A percentile compares a stretch with the other conserved stretches of the same genome.
Evolutionary conservation across 2,329 filamentous ascomycete species (phyloP).

Genomic region (Byssochlamys sp.): DNA sequence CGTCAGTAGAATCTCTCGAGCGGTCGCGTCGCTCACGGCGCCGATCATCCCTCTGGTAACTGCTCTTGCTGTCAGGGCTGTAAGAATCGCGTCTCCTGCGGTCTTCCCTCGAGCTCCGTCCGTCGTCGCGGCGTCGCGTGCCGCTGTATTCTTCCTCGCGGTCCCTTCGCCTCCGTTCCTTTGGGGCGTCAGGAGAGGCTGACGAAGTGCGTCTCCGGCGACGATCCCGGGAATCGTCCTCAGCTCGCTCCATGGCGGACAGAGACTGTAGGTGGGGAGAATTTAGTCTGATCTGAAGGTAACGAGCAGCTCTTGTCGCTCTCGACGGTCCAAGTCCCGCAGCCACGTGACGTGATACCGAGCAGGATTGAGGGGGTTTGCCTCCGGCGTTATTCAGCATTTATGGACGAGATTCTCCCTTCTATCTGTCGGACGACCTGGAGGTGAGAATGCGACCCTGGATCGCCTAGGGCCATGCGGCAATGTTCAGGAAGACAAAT

Average conservation of each 20-base stretch:
- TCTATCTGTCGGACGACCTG: background rate
- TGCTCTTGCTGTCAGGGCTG: slow-evolving; percentile 17
- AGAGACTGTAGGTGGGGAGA: background rate
- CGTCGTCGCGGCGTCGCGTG: slow-evolving; percentile 16
- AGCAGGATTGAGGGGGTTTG: background rate
- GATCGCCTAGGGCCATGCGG: slow-evolving; percentile 24
- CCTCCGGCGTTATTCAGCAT: background rate
- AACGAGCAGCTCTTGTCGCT: too few species aligned
- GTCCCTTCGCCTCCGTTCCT: slow-evolving; percentile 14
- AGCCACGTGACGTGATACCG: background rate
- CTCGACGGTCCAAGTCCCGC: background rate
- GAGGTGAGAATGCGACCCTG: background rate
- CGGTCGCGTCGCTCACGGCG: slow-evolving; percentile 17
- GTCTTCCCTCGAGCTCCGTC: slow-evolving; percentile 19
- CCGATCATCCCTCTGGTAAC: slow-evolving; percentile 13
- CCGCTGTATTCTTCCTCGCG: slow-evolving; percentile 12
- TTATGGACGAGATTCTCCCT: background rate
- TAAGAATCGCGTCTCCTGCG: slow-evolving; percentile 14
- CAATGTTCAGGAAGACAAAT: slow-evolving; percentile 41
- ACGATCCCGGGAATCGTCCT: slow-evolving; percentile 12
- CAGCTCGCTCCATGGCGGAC: slow-evolving; percentile 18
- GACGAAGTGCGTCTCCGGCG: slow-evolving; percentile 13
- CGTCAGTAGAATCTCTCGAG: slow-evolving; percentile 15
- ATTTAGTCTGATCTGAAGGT: background rate
- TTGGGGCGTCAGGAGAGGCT: slow-evolving; percentile 12